phyloP scores from a whole-genome alignment of 306 rosid genomes.

The Biancaea sappan region DNA sequence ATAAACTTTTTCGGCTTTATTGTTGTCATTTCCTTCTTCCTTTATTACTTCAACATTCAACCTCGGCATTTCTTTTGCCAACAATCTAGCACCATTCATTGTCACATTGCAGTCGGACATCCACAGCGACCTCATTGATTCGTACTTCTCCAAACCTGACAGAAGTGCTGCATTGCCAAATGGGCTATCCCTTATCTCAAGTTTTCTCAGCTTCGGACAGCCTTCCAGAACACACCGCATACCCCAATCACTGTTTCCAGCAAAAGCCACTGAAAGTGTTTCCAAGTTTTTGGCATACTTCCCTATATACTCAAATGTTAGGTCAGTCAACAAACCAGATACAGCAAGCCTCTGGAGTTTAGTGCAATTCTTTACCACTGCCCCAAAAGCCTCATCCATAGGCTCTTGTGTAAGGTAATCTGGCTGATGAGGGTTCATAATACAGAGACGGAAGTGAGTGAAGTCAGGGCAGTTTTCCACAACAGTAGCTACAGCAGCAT shows the following conservation, averaged over 20 bases:
- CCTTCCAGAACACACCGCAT: slow-evolving; percentile 77
- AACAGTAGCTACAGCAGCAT: slow-evolving; percentile 83
- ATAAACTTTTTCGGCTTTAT: slow-evolving; percentile 61
- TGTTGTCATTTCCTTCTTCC: slow-evolving; percentile 52
- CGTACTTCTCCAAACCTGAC: slow-evolving; percentile 59
- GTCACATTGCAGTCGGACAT: slow-evolving; percentile 81
- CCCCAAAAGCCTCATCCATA: slow-evolving; percentile 88
- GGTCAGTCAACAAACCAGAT: slow-evolving; percentile 74
- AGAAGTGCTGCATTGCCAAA: slow-evolving; percentile 82
- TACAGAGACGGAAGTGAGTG: slow-evolving; percentile 88
- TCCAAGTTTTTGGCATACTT: slow-evolving; percentile 76
- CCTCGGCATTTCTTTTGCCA: slow-evolving; percentile 72
- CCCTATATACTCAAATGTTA: slow-evolving; percentile 76
- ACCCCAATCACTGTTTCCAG: slow-evolving; percentile 79
- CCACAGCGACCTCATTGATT: slow-evolving; percentile 87
- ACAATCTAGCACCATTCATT: slow-evolving; percentile 54
- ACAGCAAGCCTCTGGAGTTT: slow-evolving; percentile 82
- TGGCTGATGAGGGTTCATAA: slow-evolving; percentile 65
- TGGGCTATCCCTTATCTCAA: slow-evolving; percentile 84
- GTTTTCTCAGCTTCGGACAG: slow-evolving; percentile 78
- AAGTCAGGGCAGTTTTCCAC: slow-evolving; percentile 82
- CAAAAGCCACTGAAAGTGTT: slow-evolving; percentile 84
- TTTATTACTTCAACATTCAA: slow-evolving; percentile 83
- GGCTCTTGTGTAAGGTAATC: slow-evolving; percentile 67
- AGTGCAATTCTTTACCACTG: slow-evolving; percentile 76